A percentile compares a stretch with the other conserved stretches of the same genome.
Evolutionary conservation across 345 rosid species (phyloP).

Genomic region (Dipteronia sinensis): DNA sequence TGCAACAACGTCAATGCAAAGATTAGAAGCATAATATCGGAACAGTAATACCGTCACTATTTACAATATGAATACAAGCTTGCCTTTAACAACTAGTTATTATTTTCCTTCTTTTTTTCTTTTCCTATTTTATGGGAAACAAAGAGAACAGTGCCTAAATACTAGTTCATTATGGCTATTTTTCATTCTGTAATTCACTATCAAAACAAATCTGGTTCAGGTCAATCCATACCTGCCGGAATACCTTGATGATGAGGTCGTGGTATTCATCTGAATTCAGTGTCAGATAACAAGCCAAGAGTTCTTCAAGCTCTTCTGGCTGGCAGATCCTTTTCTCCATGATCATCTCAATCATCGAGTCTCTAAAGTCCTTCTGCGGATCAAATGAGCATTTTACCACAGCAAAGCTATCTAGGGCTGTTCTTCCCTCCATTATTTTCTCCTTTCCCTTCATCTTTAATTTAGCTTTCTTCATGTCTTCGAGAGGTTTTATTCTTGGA

Average conservation of each 20-base stretch:
- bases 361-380: constrained; percentile 80
- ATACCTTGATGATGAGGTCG: constrained; percentile 84
- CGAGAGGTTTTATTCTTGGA: constrained; percentile 63
- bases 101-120: not conserved
- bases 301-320: constrained; percentile 77
- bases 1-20: not conserved
- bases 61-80: constrained; percentile 21
- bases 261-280: constrained; percentile 72
- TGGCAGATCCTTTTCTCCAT: constrained; percentile 55
- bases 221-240: constrained; percentile 74
- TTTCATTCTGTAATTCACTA: constrained; percentile 28
- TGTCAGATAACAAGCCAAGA: constrained; percentile 81
- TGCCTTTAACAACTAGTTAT: not conserved
- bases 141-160: not conserved
- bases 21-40: constrained; percentile 6
- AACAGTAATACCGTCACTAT: not conserved
- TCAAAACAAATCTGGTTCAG: constrained; percentile 38
- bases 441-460: constrained; percentile 49
- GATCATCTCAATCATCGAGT: constrained; percentile 93
- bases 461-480: constrained; percentile 63
- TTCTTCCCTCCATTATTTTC: constrained; percentile 29
- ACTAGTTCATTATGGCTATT: constrained; percentile 12
- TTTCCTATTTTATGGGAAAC: not conserved
- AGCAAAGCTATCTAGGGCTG: constrained; percentile 60
- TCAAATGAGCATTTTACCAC: constrained; percentile 71